A percentile compares a stretch with the other conserved stretches of the same genome.
Conservation (phyloP, 148 eudicot genomes). For the Dianthus caryophyllus region DNA sequence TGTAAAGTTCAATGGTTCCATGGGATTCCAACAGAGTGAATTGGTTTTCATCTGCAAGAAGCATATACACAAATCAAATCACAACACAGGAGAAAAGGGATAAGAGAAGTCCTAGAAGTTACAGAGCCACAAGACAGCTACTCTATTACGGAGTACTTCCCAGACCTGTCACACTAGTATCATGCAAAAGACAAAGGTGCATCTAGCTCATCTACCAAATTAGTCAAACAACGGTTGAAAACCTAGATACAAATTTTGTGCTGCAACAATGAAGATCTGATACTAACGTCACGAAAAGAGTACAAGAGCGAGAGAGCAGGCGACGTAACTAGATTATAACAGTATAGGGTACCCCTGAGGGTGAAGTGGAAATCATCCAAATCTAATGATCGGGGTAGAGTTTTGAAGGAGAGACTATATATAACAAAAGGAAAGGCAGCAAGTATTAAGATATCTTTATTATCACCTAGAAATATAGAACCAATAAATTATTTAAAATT, state of each 20-base stretch:
- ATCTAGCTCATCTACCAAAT: background rate
- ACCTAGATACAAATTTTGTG: background rate
- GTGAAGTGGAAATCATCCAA: background rate
- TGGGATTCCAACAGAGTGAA: slow-evolving; percentile 90
- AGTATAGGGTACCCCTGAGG: background rate
- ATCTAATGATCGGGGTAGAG: background rate
- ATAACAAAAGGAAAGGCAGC: background rate
- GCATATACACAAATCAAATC: slow-evolving; percentile 9
- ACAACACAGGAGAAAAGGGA: slow-evolving; percentile 1
- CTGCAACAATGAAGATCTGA: too few relatives aligned
- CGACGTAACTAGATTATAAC: background rate
- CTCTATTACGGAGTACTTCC: background rate
- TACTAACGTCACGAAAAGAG: too few relatives aligned
- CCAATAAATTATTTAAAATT: background rate
- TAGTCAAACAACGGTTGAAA: background rate
- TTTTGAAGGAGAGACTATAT: background rate
- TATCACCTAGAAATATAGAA: background rate
- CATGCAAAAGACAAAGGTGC: background rate
- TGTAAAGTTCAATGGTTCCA: slow-evolving; percentile 98
- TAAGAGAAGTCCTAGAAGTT: too few relatives aligned
- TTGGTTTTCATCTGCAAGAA: slow-evolving; percentile 76
- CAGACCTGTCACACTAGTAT: background rate
- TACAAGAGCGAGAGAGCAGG: too few relatives aligned
- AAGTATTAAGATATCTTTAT: too few relatives aligned
- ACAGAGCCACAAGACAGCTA: background rate